Evolutionary conservation across 192 early-diverging fungal genomes (phyloP), one percentile per base, ranked within the genome.

Genomic region (Thoreauomyces humboldtii): DNA sequence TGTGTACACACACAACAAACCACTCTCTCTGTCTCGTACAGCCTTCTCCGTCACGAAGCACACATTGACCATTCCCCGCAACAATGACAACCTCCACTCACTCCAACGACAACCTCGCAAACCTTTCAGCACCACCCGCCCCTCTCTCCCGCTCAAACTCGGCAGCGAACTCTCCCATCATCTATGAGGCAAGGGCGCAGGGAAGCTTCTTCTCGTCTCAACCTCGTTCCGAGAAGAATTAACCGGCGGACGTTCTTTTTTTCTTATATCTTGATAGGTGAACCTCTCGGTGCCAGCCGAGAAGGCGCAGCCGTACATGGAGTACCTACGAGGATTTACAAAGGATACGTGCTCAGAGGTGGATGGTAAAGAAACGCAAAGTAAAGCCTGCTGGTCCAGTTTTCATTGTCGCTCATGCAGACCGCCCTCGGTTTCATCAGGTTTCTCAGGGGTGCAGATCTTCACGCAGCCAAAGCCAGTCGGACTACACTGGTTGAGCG

Each of bases 221-320:
- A n/a, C n/a, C n/a, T n/a, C n/a, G n/a, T n/a, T n/a, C n/a, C n/a
- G n/a, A n/a, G n/a, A n/a, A n/a, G n/a, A n/a, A n/a, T n/a, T n/a
- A n/a, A n/a, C n/a, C n/a, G n/a, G n/a, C n/a, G n/a, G n/a, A n/a
- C n/a, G n/a, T n/a, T n/a, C n/a, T n/a, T n/a, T n/a, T n/a, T n/a
- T n/a, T n/a, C n/a, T n/a, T n/a, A n/a, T n/a, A n/a, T n/a, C n/a
- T n/a, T n/a, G n/a, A n/a, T n/a, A n/a, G n/a, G n/a, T 86, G 50
- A 86, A 84, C 61, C 67, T 85, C 44, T 82, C 80, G 2, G 75
- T 86, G 15, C 79, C 84, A 3, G 69, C 70, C 24, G 77, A 73
- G 31, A 75, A 77, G 25, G 67, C 65, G 17, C 70, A 69, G 7
- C 81, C 56, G 2, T 86, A 86, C 48, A 7, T 77, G 25, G 61